Evolutionary conservation across 495 filamentous ascomycete species (phyloP), one percentile per base, ranked within the genome.

Genomic region (Haplographium delicatum): DNA sequence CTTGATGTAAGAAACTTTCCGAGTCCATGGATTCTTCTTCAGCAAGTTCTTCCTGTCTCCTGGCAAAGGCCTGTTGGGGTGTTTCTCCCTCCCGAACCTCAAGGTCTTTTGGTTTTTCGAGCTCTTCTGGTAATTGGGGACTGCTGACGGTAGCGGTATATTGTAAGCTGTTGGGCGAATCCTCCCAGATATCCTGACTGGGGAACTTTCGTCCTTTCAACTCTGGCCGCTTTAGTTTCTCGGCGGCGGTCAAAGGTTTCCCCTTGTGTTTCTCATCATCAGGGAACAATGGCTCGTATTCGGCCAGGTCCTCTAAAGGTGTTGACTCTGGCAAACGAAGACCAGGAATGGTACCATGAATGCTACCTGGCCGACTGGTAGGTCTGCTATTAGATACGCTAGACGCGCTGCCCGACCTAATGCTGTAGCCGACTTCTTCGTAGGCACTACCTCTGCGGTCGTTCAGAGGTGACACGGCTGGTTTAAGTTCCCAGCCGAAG

Each of bases 111-210:
- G 70, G 62, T 20, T 78, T 68, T 58, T 87, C 79, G 19, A 71
- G 65, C 48, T 86, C 77, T 27, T 78, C 75, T 0, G 69, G 61
- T 6, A 76, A 57, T 48, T 95, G 84, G 2, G 91, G 89, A 0
- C 85, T 89, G 5, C 86, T 83, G 10, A 99, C 91, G 48, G 85
- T 91, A 16, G 93, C 81, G 25, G 87, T 81, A 50, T 88, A 82
- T 58, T 91, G 83, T 39, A 88, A 72, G 68, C 87, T 91, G 67
- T 84, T 87, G 3, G 93, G 93, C 0, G 90, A 86, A 67, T 99
- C 93, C 64, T 99, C 93, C 93, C 93, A 99, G 30, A 96, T 79
- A 63, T 99, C 93, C 55, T 85, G 81, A 64, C 89, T 95, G 0
- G 93, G 93, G 68, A 98, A 98, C 39, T 85, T 80, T 41, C 88